These are phyloP conservation scores for Coemansia sp. DNA, from an alignment of 192 early-diverging fungal genomes.

Conservation along the genomic window DNA sequence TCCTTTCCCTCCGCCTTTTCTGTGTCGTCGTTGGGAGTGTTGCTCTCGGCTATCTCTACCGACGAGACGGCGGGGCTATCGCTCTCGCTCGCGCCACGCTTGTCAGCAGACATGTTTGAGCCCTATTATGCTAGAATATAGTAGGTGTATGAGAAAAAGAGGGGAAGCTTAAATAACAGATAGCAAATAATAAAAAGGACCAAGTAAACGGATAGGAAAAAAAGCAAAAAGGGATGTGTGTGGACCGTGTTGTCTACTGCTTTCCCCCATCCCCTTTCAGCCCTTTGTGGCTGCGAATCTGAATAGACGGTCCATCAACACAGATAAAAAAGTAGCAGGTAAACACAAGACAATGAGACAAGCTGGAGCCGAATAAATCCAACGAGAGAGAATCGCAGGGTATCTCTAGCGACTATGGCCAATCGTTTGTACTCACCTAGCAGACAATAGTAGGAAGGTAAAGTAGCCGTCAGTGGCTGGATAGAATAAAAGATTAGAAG, in stretches of 20 bases:
- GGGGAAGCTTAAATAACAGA: background rate
- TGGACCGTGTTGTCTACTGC: background rate
- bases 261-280: background rate
- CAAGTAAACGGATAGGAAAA: background rate
- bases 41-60: slow-evolving; percentile 4
- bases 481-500: background rate
- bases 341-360: background rate
- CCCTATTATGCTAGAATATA: background rate
- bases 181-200: background rate
- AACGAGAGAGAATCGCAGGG: background rate
- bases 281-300: background rate
- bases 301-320: background rate
- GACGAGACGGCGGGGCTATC: slow-evolving; percentile 2
- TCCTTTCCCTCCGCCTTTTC: slow-evolving; percentile 6
- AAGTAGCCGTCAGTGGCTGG: background rate
- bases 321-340: background rate
- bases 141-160: background rate
- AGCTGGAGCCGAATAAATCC: background rate
- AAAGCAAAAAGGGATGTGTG: background rate
- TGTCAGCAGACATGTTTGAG: background rate
- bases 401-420: background rate
- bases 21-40: background rate
- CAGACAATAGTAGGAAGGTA: background rate
- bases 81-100: slow-evolving; percentile 5
- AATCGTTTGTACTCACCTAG: background rate